Evolutionary conservation across 129 eudicot species (phyloP), one percentile per base, ranked within the genome.

Genomic region (Chrysanthemum seticuspe): DNA sequence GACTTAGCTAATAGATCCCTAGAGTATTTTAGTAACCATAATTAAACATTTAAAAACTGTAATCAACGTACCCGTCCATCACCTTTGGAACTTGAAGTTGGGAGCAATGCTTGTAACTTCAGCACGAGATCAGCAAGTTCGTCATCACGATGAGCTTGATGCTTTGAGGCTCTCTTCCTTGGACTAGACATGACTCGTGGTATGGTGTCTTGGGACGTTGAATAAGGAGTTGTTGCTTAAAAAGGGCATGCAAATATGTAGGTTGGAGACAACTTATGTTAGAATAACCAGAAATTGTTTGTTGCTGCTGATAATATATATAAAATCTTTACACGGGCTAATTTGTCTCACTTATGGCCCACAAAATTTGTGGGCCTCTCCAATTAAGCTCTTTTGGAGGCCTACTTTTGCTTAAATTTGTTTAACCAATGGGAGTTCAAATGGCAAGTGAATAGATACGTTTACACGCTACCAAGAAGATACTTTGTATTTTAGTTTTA

Each of bases 41-140:
- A 34, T 40, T 45, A 19, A 16, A 10, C 5, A 11, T 40, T 21
- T 23, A 44, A 36, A 64, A 29, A 71, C 27, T 58, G 61, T 19
- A 49, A 62, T 51, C 52, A 31, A 63, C 80, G 5, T 62, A 69
- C 77, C 50, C 25, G 52, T 50, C 25, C 18, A 9, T 44, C 29
- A 47, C 58, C 13, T n/a, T 25, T 65, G 27, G 66, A 75, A 66
- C 58, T 55, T 55, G 79, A 65, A 65, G 49, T 13, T 29, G 66
- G 73, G 23, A 75, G 79, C 48, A 65, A 55, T 40, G 73, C 66
- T 44, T 75, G 79, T 54, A 75, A 55, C 56, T 65, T 75, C 9
- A 47, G 23, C 18, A 75, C 14, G 19, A 75, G 73, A 7, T 36
- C 58, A 65, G 40, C 23, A 29, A 75, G 67, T 31, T 75, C 58